Evolutionary conservation across 139 green algal species (phyloP), one percentile per base, ranked within the genome.

Genomic region (Chlorella sp.): DNA sequence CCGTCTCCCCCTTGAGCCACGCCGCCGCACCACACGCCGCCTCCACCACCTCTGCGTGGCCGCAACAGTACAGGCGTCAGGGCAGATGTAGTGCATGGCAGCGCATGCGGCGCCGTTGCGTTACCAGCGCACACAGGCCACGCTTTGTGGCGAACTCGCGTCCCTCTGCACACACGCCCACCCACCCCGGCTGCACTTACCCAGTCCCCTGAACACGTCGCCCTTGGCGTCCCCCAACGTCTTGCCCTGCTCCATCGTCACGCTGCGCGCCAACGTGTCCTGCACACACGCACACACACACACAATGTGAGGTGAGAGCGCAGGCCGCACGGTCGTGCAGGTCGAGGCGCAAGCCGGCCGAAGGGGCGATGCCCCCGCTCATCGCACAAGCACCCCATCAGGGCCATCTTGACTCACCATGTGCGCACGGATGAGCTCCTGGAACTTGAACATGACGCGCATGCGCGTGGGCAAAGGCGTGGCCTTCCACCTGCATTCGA

Each of bases 231-330:
- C 95, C 6, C 84, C 84, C 63, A 99, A 77, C 1, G 95, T 99
- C 81, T 99, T 99, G 68, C 95, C 95, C 75, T 98, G 92, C 82
- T 99, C 95, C 35, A 72, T 66, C 26, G 94, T 97, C 6, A 99
- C 77, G 35, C 64, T 85, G 6, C 75, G 75, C 30, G 93, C 95
- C 50, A 98, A 80, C 35, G 91, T 84, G 35, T 98, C 95, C 87
- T 93, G 78, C 61, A 62, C 20, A n/a, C n/a, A 29, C 23, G 20
- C 17, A 63, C 27, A 29, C 60, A 35, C 27, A 26, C n/a, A 31
- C 14, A 32, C 10, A 35, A 23, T n/a, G 31, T 24, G 2, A 50
- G 31, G 32, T 51, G 32, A 2, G 14, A 50, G 17, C 31, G 5
- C 23, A 23, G 61, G 35, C 5, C 61, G 27, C 29, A 20, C 5